These are phyloP conservation scores for Colletotrichum tamarilloi DNA, from an alignment of 2,329 filamentous ascomycete genomes.

Conservation along the genomic window DNA sequence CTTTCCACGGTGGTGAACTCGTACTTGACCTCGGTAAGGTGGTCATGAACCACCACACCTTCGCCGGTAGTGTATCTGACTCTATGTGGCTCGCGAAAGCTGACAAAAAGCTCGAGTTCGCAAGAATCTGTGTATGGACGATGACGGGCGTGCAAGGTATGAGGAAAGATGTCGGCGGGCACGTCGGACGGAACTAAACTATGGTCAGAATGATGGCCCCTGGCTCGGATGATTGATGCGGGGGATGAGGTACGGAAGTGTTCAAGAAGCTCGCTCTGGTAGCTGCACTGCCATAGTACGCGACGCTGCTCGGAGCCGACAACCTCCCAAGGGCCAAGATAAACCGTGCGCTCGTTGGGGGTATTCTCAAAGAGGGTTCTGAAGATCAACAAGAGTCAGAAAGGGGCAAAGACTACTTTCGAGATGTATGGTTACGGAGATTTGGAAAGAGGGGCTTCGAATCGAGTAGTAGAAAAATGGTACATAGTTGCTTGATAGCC, in stretches of 20 bases:
- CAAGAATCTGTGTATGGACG: constrained; percentile 61
- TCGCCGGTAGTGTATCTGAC: constrained; percentile 60
- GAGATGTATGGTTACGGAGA: constrained; percentile 37
- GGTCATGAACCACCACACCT: constrained; percentile 59
- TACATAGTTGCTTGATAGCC: constrained; percentile 67
- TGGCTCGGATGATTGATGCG: neutral
- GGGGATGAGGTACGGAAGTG: constrained; percentile 56
- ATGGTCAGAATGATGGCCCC: constrained; percentile 19
- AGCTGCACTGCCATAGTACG: constrained; percentile 65
- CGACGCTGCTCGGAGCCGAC: constrained; percentile 59
- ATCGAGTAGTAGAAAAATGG: constrained; percentile 39
- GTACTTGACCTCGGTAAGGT: constrained; percentile 60
- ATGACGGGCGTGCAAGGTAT: constrained; percentile 62
- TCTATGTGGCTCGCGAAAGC: constrained; percentile 59
- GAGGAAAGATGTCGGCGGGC: constrained; percentile 57
- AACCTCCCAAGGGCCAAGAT: constrained; percentile 65
- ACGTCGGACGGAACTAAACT: constrained; percentile 56
- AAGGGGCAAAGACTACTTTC: neutral
- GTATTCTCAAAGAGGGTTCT: constrained; percentile 64
- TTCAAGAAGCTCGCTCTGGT: constrained; percentile 62
- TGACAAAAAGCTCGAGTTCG: constrained; percentile 61
- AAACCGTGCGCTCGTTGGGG: constrained; percentile 59
- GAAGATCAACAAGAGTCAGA: constrained; percentile 33
- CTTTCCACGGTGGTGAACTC: constrained; percentile 61
- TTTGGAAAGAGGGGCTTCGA: constrained; percentile 13